Base-by-base conservation (phyloP, 2,329 filamentous ascomycete genomes). In the Madurella fahalii region DNA sequence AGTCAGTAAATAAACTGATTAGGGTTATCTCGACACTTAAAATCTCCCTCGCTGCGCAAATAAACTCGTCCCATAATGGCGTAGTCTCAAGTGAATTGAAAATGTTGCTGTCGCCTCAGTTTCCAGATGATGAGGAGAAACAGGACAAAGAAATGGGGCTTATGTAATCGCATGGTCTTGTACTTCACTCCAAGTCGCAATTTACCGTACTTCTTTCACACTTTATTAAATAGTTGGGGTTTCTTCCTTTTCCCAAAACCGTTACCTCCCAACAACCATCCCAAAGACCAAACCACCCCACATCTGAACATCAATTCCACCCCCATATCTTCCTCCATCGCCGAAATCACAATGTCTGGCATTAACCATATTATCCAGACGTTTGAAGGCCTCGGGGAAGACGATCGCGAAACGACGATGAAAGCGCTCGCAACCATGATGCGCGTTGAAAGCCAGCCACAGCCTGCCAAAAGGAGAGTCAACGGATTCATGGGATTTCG, bases 401-500 rank as follows among this genome's bases (percentile, higher is more conserved):
- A 37, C 30, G 54, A 56, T 18, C 54, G 54, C 9, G 49, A 52
- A 8, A 31, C 47, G 11, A 42, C 54, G 18, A 52, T 56, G 40
- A 53, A 39, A 20, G 50, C 37, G 13, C 41, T 56, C 20, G 50
- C 49, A 17, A 31, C 12, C 12, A 56, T 56, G 50, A 56, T 56
- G 54, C 45, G 52, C 13, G 34, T 37, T 12, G 52, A 49, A 37
- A 45, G 32, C n/a, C 50, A 40, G n/a, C 42, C 32, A 13, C 53
- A 56, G n/a, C 40, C 53, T 4, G 47, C 50, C 40, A 62, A 63
- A 30, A 63, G 63, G 43, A 59, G 61, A 34, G 60, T 67, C 20
- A 67, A 67, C 44, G 64, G 60, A 7, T 66, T 65, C 47, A 65
- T 66, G 53, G 63, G 61, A 17, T 66, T 60, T 41, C 58, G 63